Base-by-base conservation (phyloP, 1,139 yeast species). In the Candida sojae region DNA sequence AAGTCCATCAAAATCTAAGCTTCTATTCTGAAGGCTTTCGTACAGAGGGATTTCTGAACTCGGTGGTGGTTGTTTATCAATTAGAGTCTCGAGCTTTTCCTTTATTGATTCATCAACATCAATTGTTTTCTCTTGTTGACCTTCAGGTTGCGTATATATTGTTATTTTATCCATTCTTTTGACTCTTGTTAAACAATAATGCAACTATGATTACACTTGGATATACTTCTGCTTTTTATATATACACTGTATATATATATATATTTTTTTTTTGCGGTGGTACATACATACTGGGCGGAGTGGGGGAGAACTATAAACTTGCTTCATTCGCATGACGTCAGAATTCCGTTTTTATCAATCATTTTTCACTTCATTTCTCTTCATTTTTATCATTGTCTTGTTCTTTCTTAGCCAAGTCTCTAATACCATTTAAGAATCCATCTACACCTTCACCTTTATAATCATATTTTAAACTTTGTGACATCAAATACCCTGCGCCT, bases 381-480 rank as follows among this genome's bases (percentile, higher is more conserved):
- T 48, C 45, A 25, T 47, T 48, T 35, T 49, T 48, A 30, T 45
- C 40, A 23, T 52, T 44, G n/a, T 41, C 34, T 23, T 51, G 46
- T 25, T 67, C 70, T 46, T 61, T 57, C 45, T 62, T 58, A 25
- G 63, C 63, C 45, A 66, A 52, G 38, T 64, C 59, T 51, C 83
- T 66, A n/a, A 77, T 66, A 2, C 84, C 84, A 35, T 66, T 59
- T 49, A 84, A 64, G 53, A 82, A 82, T 11, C 77, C 78, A 44
- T 71, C 79, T 23, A 83, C 67, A 0, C 88, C 88, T 58, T 83
- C 88, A 4, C 87, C 87, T 23, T 65, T 51, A 55, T 83, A 84
- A 6, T 71, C 75, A 55, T 71, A 71, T 30, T 77, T 79, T 47
- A 83, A 69, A 43, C 80, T 75, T 48, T 71, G 75, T 5, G 88